Conservation (phyloP, 805 yeast genomes). For the Candida jianshihensis region DNA sequence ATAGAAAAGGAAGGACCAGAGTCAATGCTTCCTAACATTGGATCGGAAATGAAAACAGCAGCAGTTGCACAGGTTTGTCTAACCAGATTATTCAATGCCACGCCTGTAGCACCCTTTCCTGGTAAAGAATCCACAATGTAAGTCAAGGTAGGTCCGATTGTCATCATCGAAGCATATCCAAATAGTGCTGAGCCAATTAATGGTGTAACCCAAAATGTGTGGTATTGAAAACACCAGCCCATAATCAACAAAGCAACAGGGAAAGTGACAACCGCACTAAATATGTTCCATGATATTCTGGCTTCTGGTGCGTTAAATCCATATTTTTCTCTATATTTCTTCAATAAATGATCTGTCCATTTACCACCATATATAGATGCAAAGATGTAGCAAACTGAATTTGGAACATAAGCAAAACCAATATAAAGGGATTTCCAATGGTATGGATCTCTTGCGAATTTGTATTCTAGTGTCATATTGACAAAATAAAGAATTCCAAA, state of each 20-base stretch:
- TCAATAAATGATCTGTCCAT: constrained; percentile 63
- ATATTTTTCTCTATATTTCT: constrained; percentile 46
- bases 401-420: constrained; percentile 78
- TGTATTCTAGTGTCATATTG: constrained; percentile 64
- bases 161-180: constrained; percentile 80
- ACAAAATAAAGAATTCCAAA: constrained; percentile 67
- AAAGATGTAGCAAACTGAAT: constrained; percentile 66
- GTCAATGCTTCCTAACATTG: constrained; percentile 59
- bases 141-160: constrained; percentile 74
- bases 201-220: constrained; percentile 71
- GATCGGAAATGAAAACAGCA: constrained; percentile 71
- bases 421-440: constrained; percentile 56
- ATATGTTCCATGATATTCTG: constrained; percentile 68
- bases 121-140: constrained; percentile 81
- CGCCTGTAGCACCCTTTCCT: constrained; percentile 84
- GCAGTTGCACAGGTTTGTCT: constrained; percentile 70
- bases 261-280: constrained; percentile 52
- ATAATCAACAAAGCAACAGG: constrained; percentile 64
- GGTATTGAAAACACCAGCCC: constrained; percentile 74
- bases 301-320: constrained; percentile 73
- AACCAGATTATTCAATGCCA: constrained; percentile 71
- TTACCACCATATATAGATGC: constrained; percentile 79
- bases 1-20: constrained; percentile 66
- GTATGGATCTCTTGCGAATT: constrained; percentile 60
- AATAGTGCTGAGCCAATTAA: constrained; percentile 74